These are phyloP conservation scores for Phytopythium cucurbitacearum DNA, from an alignment of 352 stramenopile genomes.

Conservation along the genomic window DNA sequence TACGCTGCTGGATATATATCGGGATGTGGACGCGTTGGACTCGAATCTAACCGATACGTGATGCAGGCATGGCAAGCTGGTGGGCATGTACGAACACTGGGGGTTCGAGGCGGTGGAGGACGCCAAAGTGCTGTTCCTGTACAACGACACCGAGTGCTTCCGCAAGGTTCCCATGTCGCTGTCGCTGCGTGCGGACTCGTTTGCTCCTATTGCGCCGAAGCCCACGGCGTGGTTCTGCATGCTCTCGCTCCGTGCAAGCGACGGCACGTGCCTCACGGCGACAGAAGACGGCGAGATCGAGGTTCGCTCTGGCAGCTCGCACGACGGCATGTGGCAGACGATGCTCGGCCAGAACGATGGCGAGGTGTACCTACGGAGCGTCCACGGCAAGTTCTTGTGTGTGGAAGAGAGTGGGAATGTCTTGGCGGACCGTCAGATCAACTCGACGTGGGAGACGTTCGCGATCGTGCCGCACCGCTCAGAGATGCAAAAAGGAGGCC, in stretches of 20 bases:
- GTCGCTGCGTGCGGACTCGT: constrained; percentile 24
- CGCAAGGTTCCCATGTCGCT: constrained; percentile 82
- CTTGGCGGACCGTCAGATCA: constrained; percentile 57
- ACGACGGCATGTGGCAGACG: constrained; percentile 62
- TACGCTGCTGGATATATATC: neutral
- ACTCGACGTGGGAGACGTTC: constrained; percentile 89
- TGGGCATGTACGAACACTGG: constrained; percentile 70
- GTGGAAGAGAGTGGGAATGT: constrained; percentile 73
- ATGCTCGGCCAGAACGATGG: constrained; percentile 39
- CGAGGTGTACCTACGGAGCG: constrained; percentile 69
- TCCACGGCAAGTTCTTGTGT: constrained; percentile 82
- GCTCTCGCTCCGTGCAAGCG: constrained; percentile 54
- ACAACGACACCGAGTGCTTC: constrained; percentile 82
- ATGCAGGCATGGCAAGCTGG: constrained; percentile 42
- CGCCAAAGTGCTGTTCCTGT: constrained; percentile 75
- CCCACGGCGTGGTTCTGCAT: constrained; percentile 71
- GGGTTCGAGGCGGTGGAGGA: constrained; percentile 48
- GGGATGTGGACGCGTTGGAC: neutral
- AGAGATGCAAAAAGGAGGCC: constrained; percentile 1
- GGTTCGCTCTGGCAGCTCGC: constrained; percentile 17
- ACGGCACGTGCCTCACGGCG: constrained; percentile 68
- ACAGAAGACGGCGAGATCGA: constrained; percentile 59
- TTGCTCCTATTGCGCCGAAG: constrained; percentile 31
- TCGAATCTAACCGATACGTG: neutral
- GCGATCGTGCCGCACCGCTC: constrained; percentile 61